Conservation (phyloP, 1,284 basidiomycete species). For the Pterula multifida region DNA sequence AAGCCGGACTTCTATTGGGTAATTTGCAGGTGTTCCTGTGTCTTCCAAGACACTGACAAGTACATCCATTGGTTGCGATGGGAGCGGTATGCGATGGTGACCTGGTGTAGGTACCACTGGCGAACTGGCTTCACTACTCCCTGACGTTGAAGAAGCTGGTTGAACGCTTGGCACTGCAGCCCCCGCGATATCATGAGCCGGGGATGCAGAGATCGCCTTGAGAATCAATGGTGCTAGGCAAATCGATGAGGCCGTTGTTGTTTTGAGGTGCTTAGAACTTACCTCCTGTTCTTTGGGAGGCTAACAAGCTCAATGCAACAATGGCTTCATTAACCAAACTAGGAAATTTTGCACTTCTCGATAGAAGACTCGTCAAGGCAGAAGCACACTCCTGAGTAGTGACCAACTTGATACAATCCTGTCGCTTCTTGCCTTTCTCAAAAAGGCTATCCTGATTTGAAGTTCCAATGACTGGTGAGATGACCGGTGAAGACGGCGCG, state of each 20-base stretch:
- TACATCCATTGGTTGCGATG: constrained; percentile 43
- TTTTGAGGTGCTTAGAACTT: constrained; percentile 15
- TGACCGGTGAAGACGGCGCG: constrained; percentile 17
- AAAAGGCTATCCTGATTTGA: constrained; percentile 15
- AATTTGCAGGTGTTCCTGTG: constrained; percentile 36
- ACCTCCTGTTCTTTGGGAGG: constrained; percentile 56
- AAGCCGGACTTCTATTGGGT: constrained; percentile 56
- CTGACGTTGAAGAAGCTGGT: constrained; percentile 27
- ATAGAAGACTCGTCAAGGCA: constrained; percentile 63
- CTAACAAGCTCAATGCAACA: constrained; percentile 71
- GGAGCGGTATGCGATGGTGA: constrained; percentile 26
- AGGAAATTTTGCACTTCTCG: constrained; percentile 69
- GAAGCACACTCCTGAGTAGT: constrained; percentile 40
- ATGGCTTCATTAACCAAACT: constrained; percentile 85
- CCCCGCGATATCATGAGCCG: constrained; percentile 29
- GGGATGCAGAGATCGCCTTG: constrained; percentile 37
- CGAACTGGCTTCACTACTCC: constrained; percentile 28
- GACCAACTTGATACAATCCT: constrained; percentile 42
- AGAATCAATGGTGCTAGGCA: constrained; percentile 47
- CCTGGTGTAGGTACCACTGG: constrained; percentile 27
- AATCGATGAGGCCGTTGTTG: no score
- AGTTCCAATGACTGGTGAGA: constrained; percentile 14
- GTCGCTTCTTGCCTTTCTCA: constrained; percentile 33
- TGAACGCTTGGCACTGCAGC: constrained; percentile 19
- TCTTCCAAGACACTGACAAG: constrained; percentile 47